Evolutionary conservation across 257 asterid genomes (phyloP).

Genomic region (Primulina tabacum): DNA sequence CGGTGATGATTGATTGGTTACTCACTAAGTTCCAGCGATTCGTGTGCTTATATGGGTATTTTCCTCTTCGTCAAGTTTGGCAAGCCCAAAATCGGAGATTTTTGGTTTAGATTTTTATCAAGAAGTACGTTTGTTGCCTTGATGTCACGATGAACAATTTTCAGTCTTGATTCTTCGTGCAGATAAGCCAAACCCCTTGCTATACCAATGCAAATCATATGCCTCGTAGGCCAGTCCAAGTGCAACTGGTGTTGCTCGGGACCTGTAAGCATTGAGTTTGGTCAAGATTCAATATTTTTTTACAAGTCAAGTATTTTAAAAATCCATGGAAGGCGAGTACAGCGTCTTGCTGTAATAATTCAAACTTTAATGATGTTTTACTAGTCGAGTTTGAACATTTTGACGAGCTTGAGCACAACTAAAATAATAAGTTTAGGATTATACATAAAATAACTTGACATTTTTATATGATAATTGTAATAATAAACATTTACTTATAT

Average conservation of each 20-base stretch:
- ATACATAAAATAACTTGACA: too few species aligned
- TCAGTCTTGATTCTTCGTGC: conserved; percentile 7
- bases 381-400: neutral
- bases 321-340: neutral
- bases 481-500: too few species aligned
- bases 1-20: neutral
- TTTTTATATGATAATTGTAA: too few species aligned
- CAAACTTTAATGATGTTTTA: neutral
- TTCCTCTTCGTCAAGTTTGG: conserved; percentile 18
- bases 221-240: conserved; percentile 13
- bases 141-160: conserved; percentile 12
- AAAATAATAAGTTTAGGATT: too few species aligned
- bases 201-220: neutral
- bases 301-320: neutral
- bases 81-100: conserved; percentile 14
- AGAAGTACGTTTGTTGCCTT: conserved; percentile 9
- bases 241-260: neutral
- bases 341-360: neutral
- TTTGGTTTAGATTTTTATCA: conserved; percentile 11
- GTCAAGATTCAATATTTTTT: neutral
- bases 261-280: neutral
- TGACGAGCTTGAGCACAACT: neutral
- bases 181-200: conserved; percentile 14
- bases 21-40: conserved; percentile 13
- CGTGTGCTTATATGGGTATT: conserved; percentile 8